A percentile compares a stretch with the other conserved stretches of the same genome.
Conservation (phyloP, 306 rosid genomes). For the Quercus alba region DNA sequence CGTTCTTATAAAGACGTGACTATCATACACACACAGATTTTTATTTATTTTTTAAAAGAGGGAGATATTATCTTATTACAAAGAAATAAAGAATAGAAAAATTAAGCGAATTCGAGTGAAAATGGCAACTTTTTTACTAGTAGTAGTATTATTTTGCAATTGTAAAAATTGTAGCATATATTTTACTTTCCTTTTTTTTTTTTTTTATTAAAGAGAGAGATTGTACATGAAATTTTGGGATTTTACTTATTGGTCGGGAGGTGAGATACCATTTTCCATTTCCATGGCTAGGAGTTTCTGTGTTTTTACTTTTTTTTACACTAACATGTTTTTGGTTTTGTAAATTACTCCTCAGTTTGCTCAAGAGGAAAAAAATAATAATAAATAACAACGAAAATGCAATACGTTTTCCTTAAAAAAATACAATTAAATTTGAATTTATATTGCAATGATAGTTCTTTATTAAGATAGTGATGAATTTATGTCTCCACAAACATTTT, state of each 20-base stretch:
- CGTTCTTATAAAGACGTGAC: slow-evolving; percentile 26
- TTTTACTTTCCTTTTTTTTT: neutral
- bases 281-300: neutral
- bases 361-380: neutral
- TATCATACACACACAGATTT: neutral
- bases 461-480: too few relatives aligned
- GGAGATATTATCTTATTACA: too few relatives aligned
- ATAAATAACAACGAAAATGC: neutral
- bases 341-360: neutral
- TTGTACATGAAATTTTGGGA: neutral
- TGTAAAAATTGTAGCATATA: too few relatives aligned
- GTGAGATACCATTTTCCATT: neutral
- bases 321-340: neutral
- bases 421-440: too few relatives aligned
- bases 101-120: too few relatives aligned
- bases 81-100: too few relatives aligned
- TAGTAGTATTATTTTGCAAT: too few relatives aligned
- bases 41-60: neutral
- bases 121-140: too few relatives aligned
- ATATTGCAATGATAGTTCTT: too few relatives aligned
- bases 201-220: neutral
- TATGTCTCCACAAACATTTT: too few relatives aligned
- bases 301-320: neutral
- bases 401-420: too few relatives aligned
- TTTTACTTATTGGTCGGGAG: neutral